Percentiles rank a stretch among this genome's conserved stretches.
phyloP scores from a whole-genome alignment of 805 yeast genomes.

The Torulaspora indica region DNA sequence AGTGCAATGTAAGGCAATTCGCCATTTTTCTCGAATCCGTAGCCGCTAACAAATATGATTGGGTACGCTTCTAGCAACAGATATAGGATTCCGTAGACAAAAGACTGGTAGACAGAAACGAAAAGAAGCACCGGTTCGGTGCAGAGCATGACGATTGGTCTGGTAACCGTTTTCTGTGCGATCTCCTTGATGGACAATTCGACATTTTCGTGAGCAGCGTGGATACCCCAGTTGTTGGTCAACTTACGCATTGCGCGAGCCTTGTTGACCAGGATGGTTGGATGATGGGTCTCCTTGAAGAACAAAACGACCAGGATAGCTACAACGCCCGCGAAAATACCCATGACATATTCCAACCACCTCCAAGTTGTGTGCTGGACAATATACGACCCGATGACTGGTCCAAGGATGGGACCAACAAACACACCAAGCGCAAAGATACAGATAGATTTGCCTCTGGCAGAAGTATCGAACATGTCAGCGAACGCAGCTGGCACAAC shows the following conservation, averaged over 20 bases:
- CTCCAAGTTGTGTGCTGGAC: conserved; percentile 73
- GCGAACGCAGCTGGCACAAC: conserved; percentile 85
- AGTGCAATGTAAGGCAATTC: conserved; percentile 78
- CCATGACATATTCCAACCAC: conserved; percentile 72
- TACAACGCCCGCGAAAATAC: conserved; percentile 48
- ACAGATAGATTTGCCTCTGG: conserved; percentile 73
- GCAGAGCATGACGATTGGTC: conserved; percentile 65
- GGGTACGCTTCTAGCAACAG: conserved; percentile 73
- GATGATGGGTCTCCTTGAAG: conserved; percentile 67
- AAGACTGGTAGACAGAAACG: conserved; percentile 66
- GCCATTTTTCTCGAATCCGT: conserved; percentile 46
- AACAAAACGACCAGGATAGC: conserved; percentile 39
- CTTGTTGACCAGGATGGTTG: conserved; percentile 56
- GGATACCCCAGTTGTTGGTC: conserved; percentile 80
- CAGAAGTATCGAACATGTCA: conserved; percentile 62
- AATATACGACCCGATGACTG: conserved; percentile 70
- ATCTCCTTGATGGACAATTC: conserved; percentile 55
- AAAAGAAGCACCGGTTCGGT: conserved; percentile 70
- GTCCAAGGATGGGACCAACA: conserved; percentile 77
- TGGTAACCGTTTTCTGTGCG: conserved; percentile 53
- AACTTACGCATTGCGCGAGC: conserved; percentile 58
- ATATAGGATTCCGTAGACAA: conserved; percentile 75
- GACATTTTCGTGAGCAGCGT: conserved; percentile 68
- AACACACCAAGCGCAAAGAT: conserved; percentile 70
- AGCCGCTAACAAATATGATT: conserved; percentile 57